Evolutionary conservation across 140 eudicot species (phyloP).

Genomic region (Bidens hawaiensis): DNA sequence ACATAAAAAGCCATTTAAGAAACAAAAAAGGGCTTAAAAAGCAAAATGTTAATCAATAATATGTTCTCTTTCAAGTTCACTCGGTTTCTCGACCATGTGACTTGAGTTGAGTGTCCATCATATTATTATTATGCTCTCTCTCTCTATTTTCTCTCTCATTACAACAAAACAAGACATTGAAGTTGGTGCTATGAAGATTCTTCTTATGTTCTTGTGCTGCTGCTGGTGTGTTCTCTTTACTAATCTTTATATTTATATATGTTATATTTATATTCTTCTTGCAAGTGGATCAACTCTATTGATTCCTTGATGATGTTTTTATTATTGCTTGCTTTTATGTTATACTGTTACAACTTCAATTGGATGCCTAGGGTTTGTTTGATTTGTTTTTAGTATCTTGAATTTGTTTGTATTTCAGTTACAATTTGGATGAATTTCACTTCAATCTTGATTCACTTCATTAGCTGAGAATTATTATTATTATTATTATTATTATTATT

Average conservation of each 20-base stretch:
- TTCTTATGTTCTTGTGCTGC: slow-evolving; percentile 15
- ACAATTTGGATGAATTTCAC: slow-evolving; percentile 3
- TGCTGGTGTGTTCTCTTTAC: slow-evolving; percentile 8
- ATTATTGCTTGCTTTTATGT: slow-evolving; percentile 11
- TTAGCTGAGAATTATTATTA: slow-evolving; percentile 6
- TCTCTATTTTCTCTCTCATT: slow-evolving; percentile 18
- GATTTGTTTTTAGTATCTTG: slow-evolving; percentile 7
- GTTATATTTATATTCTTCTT: slow-evolving; percentile 13
- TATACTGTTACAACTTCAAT: background rate
- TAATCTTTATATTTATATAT: no score
- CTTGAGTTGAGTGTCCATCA: slow-evolving; percentile 23
- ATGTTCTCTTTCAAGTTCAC: slow-evolving; percentile 23
- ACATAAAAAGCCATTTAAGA: slow-evolving; percentile 15
- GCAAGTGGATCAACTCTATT: slow-evolving; percentile 3
- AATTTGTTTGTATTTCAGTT: slow-evolving; percentile 18
- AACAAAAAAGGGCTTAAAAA: slow-evolving; percentile 16
- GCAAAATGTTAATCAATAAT: slow-evolving; percentile 13
- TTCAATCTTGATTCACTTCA: slow-evolving; percentile 9
- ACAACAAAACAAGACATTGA: slow-evolving; percentile 20
- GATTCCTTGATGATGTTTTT: slow-evolving; percentile 3
- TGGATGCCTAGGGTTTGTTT: slow-evolving; percentile 18
- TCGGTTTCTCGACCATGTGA: slow-evolving; percentile 40
- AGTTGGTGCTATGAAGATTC: slow-evolving; percentile 34
- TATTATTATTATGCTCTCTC: slow-evolving; percentile 19
- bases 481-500: slow-evolving; percentile 2